Percentiles rank a stretch among this genome's conserved stretches.
These are phyloP conservation scores for Coemansia sp. DNA, from an alignment of 192 early-diverging fungal species.

Conservation along the genomic window DNA sequence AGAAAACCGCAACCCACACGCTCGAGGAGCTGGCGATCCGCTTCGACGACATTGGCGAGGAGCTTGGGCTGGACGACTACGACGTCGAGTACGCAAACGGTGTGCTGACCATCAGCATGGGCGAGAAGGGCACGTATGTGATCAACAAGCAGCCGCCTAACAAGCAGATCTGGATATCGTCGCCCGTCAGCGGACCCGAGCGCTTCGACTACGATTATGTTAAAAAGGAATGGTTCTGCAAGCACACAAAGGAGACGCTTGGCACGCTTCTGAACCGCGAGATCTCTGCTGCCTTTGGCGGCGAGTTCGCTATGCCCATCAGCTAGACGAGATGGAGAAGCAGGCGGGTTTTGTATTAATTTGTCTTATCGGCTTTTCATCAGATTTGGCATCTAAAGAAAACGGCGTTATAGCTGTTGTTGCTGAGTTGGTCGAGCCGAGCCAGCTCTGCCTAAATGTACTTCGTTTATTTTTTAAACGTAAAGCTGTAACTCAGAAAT, in stretches of 20 bases:
- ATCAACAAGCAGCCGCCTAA: slow-evolving; percentile 99
- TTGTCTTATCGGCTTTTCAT: background rate
- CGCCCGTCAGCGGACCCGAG: slow-evolving; percentile 85
- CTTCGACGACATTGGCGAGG: slow-evolving; percentile 78
- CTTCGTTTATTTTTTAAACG: background rate
- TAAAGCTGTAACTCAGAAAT: background rate
- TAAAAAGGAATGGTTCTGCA: slow-evolving; percentile 74
- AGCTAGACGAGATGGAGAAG: slow-evolving; percentile 20
- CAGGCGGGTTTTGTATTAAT: background rate
- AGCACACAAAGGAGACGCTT: slow-evolving; percentile 67
- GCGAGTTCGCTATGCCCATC: slow-evolving; percentile 51
- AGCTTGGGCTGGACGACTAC: slow-evolving; percentile 63
- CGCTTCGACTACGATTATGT: slow-evolving; percentile 72
- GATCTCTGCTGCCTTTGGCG: slow-evolving; percentile 57
- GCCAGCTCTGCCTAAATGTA: background rate
- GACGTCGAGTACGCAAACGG: slow-evolving; percentile 85
- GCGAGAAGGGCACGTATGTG: slow-evolving; percentile 83
- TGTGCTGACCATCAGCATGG: slow-evolving; percentile 85
- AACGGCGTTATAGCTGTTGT: too few species aligned
- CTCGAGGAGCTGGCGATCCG: slow-evolving; percentile 70
- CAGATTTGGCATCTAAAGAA: too few species aligned
- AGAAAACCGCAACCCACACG: slow-evolving; percentile 58
- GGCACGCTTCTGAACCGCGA: slow-evolving; percentile 69
- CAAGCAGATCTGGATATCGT: slow-evolving; percentile 97
- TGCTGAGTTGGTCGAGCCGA: background rate